These are phyloP conservation scores for Lotmaria passim DNA, from an alignment of 208 protist species.

Conservation along the genomic window DNA sequence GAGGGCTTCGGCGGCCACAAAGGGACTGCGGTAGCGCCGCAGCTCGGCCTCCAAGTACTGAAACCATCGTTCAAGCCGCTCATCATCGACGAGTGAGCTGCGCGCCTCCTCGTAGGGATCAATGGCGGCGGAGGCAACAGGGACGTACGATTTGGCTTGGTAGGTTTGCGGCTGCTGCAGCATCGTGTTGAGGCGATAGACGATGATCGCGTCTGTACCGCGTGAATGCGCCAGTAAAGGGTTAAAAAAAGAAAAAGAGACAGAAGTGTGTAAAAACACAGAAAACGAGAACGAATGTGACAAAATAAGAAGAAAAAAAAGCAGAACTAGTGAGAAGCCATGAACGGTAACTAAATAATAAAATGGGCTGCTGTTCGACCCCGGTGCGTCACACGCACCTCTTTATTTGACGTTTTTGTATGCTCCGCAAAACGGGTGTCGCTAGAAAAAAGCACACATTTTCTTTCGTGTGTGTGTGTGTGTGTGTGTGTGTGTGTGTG, in stretches of 20 bases:
- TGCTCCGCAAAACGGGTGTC: too few species aligned
- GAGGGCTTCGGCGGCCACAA: slow-evolving; percentile 84
- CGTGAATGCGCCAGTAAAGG: neutral
- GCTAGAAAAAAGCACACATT: too few species aligned
- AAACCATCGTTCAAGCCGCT: slow-evolving; percentile 61
- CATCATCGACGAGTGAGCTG: slow-evolving; percentile 44
- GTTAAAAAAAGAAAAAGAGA: neutral
- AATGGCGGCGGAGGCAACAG: slow-evolving; percentile 57
- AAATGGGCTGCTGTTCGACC: too few species aligned
- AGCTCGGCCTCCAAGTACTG: slow-evolving; percentile 66
- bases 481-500: too few species aligned
- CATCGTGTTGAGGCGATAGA: slow-evolving; percentile 11
- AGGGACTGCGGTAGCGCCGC: slow-evolving; percentile 69
- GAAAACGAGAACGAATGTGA: neutral
- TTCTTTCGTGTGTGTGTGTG: too few species aligned
- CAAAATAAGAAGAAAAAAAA: neutral
- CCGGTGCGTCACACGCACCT: too few species aligned
- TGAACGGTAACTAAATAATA: too few species aligned
- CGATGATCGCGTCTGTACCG: neutral
- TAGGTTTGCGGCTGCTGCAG: slow-evolving; percentile 16
- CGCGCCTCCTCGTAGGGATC: slow-evolving; percentile 68
- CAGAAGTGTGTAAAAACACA: neutral
- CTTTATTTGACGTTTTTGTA: too few species aligned
- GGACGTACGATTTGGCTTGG: slow-evolving; percentile 35
- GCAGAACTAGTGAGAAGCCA: too few species aligned